Evolutionary conservation across 306 rosid species (phyloP).

Genomic region (Lathyrus oleraceus): DNA sequence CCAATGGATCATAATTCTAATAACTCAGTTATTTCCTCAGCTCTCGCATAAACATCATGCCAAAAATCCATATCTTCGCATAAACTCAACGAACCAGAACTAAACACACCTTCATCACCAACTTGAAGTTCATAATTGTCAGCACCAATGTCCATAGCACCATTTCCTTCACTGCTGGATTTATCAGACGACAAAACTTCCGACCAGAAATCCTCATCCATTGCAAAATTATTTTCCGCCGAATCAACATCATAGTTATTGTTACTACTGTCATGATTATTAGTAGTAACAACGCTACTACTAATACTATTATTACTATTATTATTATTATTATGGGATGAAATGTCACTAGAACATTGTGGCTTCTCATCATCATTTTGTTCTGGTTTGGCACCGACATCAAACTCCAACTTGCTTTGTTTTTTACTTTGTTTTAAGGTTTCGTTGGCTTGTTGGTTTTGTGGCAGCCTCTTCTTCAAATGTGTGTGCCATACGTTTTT

Average conservation of each 20-base stretch:
- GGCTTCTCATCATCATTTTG: constrained; percentile 7
- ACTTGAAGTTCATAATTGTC: constrained; percentile 15
- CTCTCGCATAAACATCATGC: constrained; percentile 52
- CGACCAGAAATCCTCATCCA: constrained; percentile 72
- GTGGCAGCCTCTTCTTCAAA: constrained; percentile 69
- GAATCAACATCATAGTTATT: constrained; percentile 24
- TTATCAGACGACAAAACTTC: constrained; percentile 56
- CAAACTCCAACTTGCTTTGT: constrained; percentile 23
- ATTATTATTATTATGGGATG: constrained; percentile 28
- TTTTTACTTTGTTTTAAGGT: constrained; percentile 29
- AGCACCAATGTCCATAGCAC: constrained; percentile 20
- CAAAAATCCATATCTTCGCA: constrained; percentile 59
- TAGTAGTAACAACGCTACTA: neutral
- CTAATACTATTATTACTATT: neutral
- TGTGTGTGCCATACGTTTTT: constrained; percentile 97
- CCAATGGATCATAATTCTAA: constrained; percentile 34
- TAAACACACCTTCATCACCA: constrained; percentile 21
- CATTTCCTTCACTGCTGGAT: constrained; percentile 6
- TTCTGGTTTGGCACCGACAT: neutral
- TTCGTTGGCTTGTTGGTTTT: constrained; percentile 17
- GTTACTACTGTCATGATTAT: neutral
- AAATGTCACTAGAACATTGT: constrained; percentile 56
- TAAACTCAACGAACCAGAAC: constrained; percentile 23
- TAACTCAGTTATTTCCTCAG: constrained; percentile 51
- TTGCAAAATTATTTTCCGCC: constrained; percentile 35